phyloP scores from a whole-genome alignment of 306 rosid genomes.

The Amphicarpaea edgeworthii region DNA sequence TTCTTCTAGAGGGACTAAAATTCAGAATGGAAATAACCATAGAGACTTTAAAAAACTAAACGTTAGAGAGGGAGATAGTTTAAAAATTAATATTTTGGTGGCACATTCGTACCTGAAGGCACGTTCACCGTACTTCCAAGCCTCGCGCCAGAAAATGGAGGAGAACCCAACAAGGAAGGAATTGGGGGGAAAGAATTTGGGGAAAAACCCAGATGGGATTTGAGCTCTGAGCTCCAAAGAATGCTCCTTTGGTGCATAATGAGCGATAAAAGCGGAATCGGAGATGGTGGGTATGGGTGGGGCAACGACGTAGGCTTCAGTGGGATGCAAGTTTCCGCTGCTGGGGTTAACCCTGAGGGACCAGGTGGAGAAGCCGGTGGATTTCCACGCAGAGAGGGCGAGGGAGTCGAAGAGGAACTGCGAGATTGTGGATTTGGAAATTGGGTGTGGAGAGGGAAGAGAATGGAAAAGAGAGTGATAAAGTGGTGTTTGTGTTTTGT shows the following conservation, averaged over 20 bases:
- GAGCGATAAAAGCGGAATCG: slow-evolving; percentile 72
- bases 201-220: slow-evolving; percentile 66
- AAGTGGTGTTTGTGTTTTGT: slow-evolving; percentile 42
- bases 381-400: slow-evolving; percentile 94
- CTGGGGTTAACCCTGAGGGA: slow-evolving; percentile 94
- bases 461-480: slow-evolving; percentile 72
- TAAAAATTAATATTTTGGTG: too few species aligned
- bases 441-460: slow-evolving; percentile 74
- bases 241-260: slow-evolving; percentile 95
- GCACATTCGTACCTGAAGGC: slow-evolving; percentile 66
- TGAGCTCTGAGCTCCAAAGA: slow-evolving; percentile 77
- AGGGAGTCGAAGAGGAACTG: slow-evolving; percentile 79
- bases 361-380: slow-evolving; percentile 74
- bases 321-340: slow-evolving; percentile 91
- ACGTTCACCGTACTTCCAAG: slow-evolving; percentile 96
- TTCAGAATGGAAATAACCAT: too few species aligned
- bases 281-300: slow-evolving; percentile 60
- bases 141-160: slow-evolving; percentile 95
- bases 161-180: slow-evolving; percentile 77
- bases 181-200: slow-evolving; percentile 58
- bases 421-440: slow-evolving; percentile 75
- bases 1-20: too few species aligned
- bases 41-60: too few species aligned
- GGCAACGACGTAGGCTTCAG: slow-evolving; percentile 79
- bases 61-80: too few species aligned